Evolutionary conservation across 345 rosid species (phyloP).

Genomic region (Excoecaria agallocha): DNA sequence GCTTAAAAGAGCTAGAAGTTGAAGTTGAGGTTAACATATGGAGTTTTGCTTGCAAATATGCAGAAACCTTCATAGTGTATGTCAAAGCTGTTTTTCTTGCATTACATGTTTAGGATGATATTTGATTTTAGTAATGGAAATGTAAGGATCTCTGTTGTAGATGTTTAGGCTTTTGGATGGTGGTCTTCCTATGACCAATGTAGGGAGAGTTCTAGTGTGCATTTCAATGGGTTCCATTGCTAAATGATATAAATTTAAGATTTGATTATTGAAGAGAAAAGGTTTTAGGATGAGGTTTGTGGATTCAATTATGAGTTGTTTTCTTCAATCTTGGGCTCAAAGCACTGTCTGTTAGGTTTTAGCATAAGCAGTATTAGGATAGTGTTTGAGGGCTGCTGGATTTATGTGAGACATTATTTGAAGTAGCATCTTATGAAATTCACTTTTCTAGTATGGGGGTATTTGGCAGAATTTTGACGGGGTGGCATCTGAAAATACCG

Average conservation of each 20-base stretch:
- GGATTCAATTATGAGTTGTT: not conserved
- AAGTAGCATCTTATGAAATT: not conserved
- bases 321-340: not conserved
- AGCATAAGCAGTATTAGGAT: not conserved
- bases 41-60: not conserved
- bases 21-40: not conserved
- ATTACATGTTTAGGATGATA: not conserved
- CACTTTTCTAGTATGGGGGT: not conserved
- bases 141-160: not conserved
- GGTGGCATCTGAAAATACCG: conserved; percentile 41
- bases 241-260: not conserved
- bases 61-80: no score
- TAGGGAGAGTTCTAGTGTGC: not conserved
- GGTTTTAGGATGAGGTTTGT: not conserved
- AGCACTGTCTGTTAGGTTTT: not conserved
- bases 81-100: no score
- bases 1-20: not conserved
- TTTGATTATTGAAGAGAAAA: not conserved
- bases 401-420: not conserved
- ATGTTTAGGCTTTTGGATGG: not conserved
- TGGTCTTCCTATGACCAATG: not conserved
- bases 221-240: not conserved
- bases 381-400: not conserved
- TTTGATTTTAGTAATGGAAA: not conserved
- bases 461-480: conserved; percentile 41